A percentile compares a stretch with the other conserved stretches of the same genome.
Conservation (phyloP, 345 rosid genomes). For the Populus nigra region DNA sequence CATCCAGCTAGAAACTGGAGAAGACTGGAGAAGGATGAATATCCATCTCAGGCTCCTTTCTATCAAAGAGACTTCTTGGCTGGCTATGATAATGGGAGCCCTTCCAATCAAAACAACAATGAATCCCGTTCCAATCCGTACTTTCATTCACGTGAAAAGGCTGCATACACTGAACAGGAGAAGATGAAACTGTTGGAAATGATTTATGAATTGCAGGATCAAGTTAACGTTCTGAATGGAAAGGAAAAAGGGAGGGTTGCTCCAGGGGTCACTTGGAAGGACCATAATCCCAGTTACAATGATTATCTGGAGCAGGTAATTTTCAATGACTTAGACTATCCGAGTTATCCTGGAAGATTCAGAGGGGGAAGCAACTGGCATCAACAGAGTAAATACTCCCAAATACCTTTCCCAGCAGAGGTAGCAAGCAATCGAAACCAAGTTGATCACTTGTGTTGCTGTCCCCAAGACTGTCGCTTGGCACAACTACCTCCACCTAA, state of each 20-base stretch:
- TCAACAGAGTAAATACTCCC: conserved; percentile 29
- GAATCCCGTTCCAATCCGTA: conserved; percentile 33
- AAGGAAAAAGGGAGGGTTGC: conserved; percentile 24
- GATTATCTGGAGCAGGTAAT: conserved; percentile 22
- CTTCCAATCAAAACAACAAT: conserved; percentile 45
- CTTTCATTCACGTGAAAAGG: conserved; percentile 39
- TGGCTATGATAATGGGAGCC: conserved; percentile 42
- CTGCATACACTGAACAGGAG: conserved; percentile 40
- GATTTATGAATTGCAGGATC: conserved; percentile 57
- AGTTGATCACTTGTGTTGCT: conserved; percentile 32
- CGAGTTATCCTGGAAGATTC: conserved; percentile 26
- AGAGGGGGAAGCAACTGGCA: conserved; percentile 34
- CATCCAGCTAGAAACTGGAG: conserved; percentile 37
- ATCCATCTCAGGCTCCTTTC: conserved; percentile 34
- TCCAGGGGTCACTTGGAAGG: conserved; percentile 29
- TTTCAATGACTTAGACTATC: conserved; percentile 10
- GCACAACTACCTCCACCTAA: conserved; percentile 35
- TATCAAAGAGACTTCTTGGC: conserved; percentile 36
- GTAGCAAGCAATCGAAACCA: conserved; percentile 31
- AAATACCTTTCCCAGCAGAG: conserved; percentile 50
- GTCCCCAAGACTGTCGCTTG: conserved; percentile 37
- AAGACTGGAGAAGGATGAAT: conserved; percentile 45
- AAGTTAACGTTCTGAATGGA: conserved; percentile 35
- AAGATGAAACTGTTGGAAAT: conserved; percentile 49
- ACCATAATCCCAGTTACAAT: conserved; percentile 22